phyloP scores from a whole-genome alignment of 306 rosid species.

The Cicer chorassanicum region DNA sequence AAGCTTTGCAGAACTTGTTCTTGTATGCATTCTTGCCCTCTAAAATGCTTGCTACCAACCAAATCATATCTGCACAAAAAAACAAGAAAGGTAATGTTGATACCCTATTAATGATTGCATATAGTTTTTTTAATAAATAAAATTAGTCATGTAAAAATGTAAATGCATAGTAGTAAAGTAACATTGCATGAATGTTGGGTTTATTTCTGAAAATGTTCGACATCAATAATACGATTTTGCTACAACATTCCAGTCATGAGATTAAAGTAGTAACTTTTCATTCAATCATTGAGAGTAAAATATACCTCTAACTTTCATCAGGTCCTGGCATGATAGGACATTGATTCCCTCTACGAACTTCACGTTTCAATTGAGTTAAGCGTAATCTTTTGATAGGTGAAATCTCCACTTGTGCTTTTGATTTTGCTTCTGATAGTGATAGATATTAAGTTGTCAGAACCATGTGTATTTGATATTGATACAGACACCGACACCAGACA shows the following conservation, averaged over 20 bases:
- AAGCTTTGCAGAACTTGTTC: conserved; percentile 5
- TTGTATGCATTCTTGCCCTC: conserved; percentile 14
- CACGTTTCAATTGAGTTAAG: conserved; percentile 45
- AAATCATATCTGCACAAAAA: conserved; percentile 32
- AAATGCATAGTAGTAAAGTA: not conserved
- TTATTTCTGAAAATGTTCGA: too few species aligned
- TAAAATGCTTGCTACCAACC: conserved; percentile 24
- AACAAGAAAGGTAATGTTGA: not conserved
- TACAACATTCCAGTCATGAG: too few species aligned
- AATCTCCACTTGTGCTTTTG: conserved; percentile 27
- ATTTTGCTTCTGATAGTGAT: conserved; percentile 24
- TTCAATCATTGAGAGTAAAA: conserved; percentile 21
- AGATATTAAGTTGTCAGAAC: conserved; percentile 40
- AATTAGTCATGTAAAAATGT: not conserved
- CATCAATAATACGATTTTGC: too few species aligned
- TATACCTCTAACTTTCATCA: conserved; percentile 43
- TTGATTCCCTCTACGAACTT: conserved; percentile 43
- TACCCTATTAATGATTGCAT: not conserved
- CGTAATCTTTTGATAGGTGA: conserved; percentile 37
- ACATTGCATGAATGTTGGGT: not conserved
- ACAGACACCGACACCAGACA: too few species aligned
- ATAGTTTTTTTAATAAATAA: not conserved
- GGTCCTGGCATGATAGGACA: conserved; percentile 30
- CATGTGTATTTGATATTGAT: conserved; percentile 1
- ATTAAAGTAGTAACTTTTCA: not conserved